Base-by-base conservation (phyloP, 345 rosid species). In the Ailanthus altissimus region DNA sequence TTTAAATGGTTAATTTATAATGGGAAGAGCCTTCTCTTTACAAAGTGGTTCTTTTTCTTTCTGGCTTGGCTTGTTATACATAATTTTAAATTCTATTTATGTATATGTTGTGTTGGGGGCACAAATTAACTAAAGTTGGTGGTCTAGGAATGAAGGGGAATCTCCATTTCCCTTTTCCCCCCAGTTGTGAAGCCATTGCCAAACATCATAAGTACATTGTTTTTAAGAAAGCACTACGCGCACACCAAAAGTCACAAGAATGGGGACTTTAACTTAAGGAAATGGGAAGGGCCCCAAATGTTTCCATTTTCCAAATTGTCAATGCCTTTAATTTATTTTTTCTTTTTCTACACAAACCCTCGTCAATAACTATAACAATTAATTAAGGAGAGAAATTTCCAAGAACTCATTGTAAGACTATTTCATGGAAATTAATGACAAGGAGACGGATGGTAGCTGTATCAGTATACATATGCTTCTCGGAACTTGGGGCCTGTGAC, bases 131-230 rank as follows among this genome's bases (percentile, higher is more conserved):
- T 1, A 32, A 81, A 66, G 73, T 36, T 25, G 51, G 40, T 63
- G 83, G 74, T 59, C 77, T 50, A 66, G 77, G 59, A 40, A 25
- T 28, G 66, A 36, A 23, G 75, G 21, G 75, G 9, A 81, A 53
- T 10, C 74, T 67, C 67, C 78, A 77, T 73, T 61, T 26, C 32
- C 43, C 28, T 60, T 60, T 73, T 36, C 43, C 57, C 56, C 62
- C 5, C 1, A n/a, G n/a, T 2, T 21, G 8, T 53, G 61, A 7
- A 65, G 5, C 62, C 78, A 75, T 42, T 18, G 10, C 25, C 25
- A 65, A 75, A 38, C 71, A 74, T 63, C 70, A 62, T 49, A 32
- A 73, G 50, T 73, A 15, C 5, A 6, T 2, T n/a, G 8, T 62
- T 15, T 2, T 15, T 9, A 64, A 15, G 8, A 56, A 56, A 56